phyloP scores from a whole-genome alignment of 176 grass and related monocot genomes.

The Oryza rufipogon region DNA sequence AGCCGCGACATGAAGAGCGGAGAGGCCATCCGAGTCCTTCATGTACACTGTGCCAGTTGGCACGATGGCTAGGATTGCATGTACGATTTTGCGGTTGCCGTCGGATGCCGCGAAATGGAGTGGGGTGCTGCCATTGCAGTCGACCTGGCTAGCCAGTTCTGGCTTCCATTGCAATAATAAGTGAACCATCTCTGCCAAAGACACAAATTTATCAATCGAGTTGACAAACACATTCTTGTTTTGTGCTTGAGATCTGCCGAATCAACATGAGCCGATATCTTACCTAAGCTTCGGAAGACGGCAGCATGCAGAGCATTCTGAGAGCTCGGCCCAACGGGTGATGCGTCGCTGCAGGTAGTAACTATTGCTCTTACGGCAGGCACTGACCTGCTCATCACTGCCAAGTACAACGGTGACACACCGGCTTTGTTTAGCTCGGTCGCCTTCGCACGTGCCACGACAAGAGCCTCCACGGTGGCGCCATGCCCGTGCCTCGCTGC shows the following conservation, averaged over 20 bases:
- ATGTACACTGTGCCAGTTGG: not conserved
- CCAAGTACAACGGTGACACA: constrained; percentile 38
- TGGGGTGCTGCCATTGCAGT: constrained; percentile 12
- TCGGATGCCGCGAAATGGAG: constrained; percentile 32
- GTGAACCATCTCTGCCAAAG: not conserved
- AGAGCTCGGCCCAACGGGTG: not conserved
- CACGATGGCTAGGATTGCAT: not conserved
- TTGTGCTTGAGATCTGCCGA: too few relatives aligned
- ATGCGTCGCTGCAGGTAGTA: not conserved
- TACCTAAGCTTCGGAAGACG: constrained; percentile 15
- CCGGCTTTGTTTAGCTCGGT: not conserved
- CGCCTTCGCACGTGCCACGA: not conserved
- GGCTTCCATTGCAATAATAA: constrained; percentile 28
- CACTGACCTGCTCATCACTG: not conserved
- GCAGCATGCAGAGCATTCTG: constrained; percentile 46
- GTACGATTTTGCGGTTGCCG: not conserved
- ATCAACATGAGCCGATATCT: too few relatives aligned
- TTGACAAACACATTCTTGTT: too few relatives aligned
- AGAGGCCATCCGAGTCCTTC: constrained; percentile 5
- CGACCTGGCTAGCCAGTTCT: not conserved
- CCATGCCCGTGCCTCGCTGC: constrained; percentile 20
- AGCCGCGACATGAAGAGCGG: constrained; percentile 28
- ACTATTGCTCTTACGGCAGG: not conserved
- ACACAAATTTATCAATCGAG: too few relatives aligned
- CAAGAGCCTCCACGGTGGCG: not conserved